Base-by-base conservation (phyloP, 2,329 filamentous ascomycete species). In the Chalara sp. region DNA sequence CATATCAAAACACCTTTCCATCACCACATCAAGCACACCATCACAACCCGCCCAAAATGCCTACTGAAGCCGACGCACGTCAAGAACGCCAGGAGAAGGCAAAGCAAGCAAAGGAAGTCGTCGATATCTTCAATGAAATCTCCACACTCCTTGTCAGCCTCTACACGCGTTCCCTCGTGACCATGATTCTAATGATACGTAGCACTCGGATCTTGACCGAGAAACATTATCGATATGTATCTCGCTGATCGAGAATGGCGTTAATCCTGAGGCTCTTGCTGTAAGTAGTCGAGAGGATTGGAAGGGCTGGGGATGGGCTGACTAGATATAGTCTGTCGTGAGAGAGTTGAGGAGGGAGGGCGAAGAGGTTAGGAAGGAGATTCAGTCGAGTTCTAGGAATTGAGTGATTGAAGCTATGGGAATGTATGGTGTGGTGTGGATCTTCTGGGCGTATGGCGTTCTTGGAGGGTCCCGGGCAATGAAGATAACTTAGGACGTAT, bases 151-250 rank as follows among this genome's bases (percentile, higher is more conserved):
- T 99, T 58, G 92, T 96, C 72, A 60, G 81, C 72, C 40, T 28
- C 42, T n/a, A 48, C 13, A 44, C 42, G 13, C 50, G 32, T n/a
- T 40, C 35, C 32, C 44, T 13, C 39, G 6, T 32, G 30, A n/a
- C 35, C 21, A 32, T 12, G 28, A 6, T 37, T 21, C 32, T 31
- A 50, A 47, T 49, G 11, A 52, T 49, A 21, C 7, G 39, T 21
- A 97, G 92, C 96, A 97, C 71, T 96, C 92, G 55, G 82, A 95
- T 57, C 83, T 99, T 44, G 91, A 96, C 68, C 84, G 92, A 32
- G 86, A 90, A 49, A 90, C 91, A 21, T 76, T 99, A 13, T 96
- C 91, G 3, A 88, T 96, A 56, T 99, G 93, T 70, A 92, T 97
- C 53, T 96, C 90, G 49, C 80, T 99, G 68, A 95, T 99, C 61